Percentiles rank a stretch among this genome's conserved stretches.
Conservation (phyloP, 129 eudicot species). For the Artemisia argyi region DNA sequence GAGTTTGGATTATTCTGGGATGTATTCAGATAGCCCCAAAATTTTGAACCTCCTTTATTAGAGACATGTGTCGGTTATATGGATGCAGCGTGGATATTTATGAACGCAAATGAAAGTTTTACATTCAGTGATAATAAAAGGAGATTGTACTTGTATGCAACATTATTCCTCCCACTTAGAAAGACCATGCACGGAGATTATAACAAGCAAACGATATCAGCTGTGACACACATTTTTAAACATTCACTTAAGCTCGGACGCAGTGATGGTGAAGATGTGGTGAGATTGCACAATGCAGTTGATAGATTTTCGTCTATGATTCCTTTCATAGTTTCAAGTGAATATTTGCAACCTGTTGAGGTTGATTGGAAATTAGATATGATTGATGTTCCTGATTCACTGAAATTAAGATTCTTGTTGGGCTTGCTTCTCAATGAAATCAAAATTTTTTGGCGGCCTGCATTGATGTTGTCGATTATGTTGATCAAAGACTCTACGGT, state of each 20-base stretch:
- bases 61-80: conserved; percentile 66
- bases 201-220: conserved; percentile 56
- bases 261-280: conserved; percentile 67
- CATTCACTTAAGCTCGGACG: conserved; percentile 70
- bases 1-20: conserved; percentile 64
- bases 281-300: conserved; percentile 54
- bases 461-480: conserved; percentile 52
- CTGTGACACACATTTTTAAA: conserved; percentile 49
- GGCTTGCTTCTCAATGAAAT: conserved; percentile 72
- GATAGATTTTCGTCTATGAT: conserved; percentile 53
- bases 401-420: conserved; percentile 53
- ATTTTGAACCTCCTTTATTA: conserved; percentile 40
- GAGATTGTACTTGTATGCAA: conserved; percentile 73
- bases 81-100: conserved; percentile 61
- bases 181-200: conserved; percentile 42
- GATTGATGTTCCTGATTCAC: conserved; percentile 52
- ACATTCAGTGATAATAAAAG: conserved; percentile 53
- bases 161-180: conserved; percentile 67
- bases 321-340: conserved; percentile 46
- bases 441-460: conserved; percentile 75
- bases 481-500: conserved; percentile 22
- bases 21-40: conserved; percentile 62
- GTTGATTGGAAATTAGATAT: conserved; percentile 49
- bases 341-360: conserved; percentile 39
- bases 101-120: conserved; percentile 44